A percentile compares a stretch with the other conserved stretches of the same genome.
Evolutionary conservation across 495 filamentous ascomycete species (phyloP).

Genomic region (Pyrenula aspistea): DNA sequence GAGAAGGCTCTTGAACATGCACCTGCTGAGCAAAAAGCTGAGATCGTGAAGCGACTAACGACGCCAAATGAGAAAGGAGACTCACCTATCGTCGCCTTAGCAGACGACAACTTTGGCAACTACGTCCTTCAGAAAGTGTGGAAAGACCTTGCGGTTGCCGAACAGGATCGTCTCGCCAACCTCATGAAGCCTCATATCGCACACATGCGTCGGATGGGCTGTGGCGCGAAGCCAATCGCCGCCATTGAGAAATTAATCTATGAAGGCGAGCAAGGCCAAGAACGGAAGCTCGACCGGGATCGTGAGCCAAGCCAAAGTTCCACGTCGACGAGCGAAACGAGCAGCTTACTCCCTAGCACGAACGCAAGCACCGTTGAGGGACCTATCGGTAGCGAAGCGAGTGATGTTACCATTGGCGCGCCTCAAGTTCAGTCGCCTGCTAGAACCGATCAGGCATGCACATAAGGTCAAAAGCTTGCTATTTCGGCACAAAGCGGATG

Average conservation of each 20-base stretch:
- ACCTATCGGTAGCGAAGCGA: slow-evolving; percentile 1
- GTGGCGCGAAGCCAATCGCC: slow-evolving; percentile 62
- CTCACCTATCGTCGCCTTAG: slow-evolving; percentile 57
- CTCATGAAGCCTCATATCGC: slow-evolving; percentile 63
- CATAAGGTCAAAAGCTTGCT: no score
- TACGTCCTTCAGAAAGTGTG: slow-evolving; percentile 91
- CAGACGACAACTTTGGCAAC: slow-evolving; percentile 89
- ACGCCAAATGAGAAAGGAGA: slow-evolving; percentile 49
- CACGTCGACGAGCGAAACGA: not conserved
- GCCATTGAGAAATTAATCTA: slow-evolving; percentile 54
- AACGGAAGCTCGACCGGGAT: slow-evolving; percentile 2
- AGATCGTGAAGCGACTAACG: slow-evolving; percentile 59
- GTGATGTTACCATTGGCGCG: not conserved
- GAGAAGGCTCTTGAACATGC: slow-evolving; percentile 83
- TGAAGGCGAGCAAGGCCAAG: slow-evolving; percentile 16
- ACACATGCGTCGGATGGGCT: slow-evolving; percentile 58
- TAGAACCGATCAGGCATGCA: no score
- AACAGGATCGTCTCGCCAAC: slow-evolving; percentile 55
- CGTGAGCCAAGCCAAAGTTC: slow-evolving; percentile 30
- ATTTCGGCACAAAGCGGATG: no score
- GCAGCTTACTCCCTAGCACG: slow-evolving; percentile 43
- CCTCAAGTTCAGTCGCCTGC: no score
- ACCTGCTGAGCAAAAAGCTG: slow-evolving; percentile 51
- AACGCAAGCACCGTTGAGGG: slow-evolving; percentile 40
- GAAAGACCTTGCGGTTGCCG: slow-evolving; percentile 49